These are phyloP conservation scores for Podaxis sp. DNA, from an alignment of 768 basidiomycete species.

Conservation along the genomic window DNA sequence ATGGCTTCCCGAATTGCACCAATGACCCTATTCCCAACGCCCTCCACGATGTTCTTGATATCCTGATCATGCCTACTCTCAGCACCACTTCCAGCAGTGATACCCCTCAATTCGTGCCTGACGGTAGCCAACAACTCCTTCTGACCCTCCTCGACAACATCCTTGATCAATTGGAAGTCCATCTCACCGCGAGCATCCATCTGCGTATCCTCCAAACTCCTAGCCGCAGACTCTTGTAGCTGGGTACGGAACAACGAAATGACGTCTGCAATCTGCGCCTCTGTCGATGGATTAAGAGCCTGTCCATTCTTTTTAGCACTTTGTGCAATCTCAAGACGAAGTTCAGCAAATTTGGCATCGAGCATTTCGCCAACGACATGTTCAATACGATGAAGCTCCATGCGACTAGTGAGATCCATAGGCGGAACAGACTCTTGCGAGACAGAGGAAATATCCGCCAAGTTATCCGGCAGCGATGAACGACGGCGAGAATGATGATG, in stretches of 20 bases:
- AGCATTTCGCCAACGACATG: slow-evolving; percentile 61
- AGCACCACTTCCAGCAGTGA: slow-evolving; percentile 33
- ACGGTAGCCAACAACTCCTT: slow-evolving; percentile 56
- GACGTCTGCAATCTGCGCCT: slow-evolving; percentile 65
- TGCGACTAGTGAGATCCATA: slow-evolving; percentile 52
- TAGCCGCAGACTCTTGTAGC: slow-evolving; percentile 59
- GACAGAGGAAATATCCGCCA: slow-evolving; percentile 44
- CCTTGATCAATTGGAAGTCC: slow-evolving; percentile 75
- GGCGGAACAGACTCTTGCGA: slow-evolving; percentile 41
- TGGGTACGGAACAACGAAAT: slow-evolving; percentile 68
- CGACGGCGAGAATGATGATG: slow-evolving; percentile 44
- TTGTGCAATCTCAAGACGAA: slow-evolving; percentile 40
- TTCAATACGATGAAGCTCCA: slow-evolving; percentile 63
- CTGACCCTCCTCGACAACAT: slow-evolving; percentile 67
- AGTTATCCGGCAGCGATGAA: slow-evolving; percentile 58
- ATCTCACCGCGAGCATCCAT: slow-evolving; percentile 75
- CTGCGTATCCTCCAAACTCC: slow-evolving; percentile 58
- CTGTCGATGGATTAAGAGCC: slow-evolving; percentile 44
- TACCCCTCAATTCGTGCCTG: slow-evolving; percentile 57
- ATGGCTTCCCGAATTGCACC: slow-evolving; percentile 62
- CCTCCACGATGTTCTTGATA: slow-evolving; percentile 51
- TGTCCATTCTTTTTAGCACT: slow-evolving; percentile 26
- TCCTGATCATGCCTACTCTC: slow-evolving; percentile 28
- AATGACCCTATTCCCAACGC: slow-evolving; percentile 55
- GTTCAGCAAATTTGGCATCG: slow-evolving; percentile 63